These are phyloP conservation scores for Petunia axillaris DNA, from an alignment of 257 asterid species.

Conservation along the genomic window DNA sequence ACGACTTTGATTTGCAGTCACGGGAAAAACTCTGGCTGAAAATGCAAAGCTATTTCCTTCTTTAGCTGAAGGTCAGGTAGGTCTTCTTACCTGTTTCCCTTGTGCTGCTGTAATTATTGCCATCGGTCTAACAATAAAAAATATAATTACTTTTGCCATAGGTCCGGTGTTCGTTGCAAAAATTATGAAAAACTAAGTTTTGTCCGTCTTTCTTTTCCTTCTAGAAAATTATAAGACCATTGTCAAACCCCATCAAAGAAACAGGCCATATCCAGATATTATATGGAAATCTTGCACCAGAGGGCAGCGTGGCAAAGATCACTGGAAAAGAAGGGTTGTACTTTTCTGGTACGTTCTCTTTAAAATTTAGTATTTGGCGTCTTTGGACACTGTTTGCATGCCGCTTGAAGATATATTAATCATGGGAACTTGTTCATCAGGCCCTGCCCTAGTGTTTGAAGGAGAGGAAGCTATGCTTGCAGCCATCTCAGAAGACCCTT, in stretches of 20 bases:
- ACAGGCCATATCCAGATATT: constrained; percentile 93
- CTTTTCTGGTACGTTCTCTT: constrained; percentile 64
- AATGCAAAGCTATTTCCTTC: constrained; percentile 84
- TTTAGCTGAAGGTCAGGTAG: constrained; percentile 85
- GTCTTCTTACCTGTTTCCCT: constrained; percentile 7
- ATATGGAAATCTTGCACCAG: constrained; percentile 96
- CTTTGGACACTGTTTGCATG: neutral
- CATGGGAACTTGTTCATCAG: constrained; percentile 37
- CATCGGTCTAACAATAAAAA: too few species aligned
- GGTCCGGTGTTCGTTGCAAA: neutral
- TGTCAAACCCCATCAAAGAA: constrained; percentile 86
- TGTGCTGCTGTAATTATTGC: constrained; percentile 16
- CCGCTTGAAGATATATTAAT: neutral
- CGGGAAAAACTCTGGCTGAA: constrained; percentile 93
- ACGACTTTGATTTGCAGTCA: constrained; percentile 48
- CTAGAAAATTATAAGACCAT: constrained; percentile 90
- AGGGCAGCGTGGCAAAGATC: constrained; percentile 96
- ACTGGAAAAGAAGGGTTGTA: constrained; percentile 97
- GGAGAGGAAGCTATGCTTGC: constrained; percentile 94
- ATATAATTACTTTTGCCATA: neutral
- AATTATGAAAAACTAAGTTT: neutral
- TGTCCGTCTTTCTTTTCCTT: constrained; percentile 27
- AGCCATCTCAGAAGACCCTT: constrained; percentile 84
- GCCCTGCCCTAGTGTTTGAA: constrained; percentile 95
- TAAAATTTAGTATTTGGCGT: neutral